These are phyloP conservation scores for Funneliformis mosseae DNA, from an alignment of 192 early-diverging fungal genomes.

Conservation along the genomic window DNA sequence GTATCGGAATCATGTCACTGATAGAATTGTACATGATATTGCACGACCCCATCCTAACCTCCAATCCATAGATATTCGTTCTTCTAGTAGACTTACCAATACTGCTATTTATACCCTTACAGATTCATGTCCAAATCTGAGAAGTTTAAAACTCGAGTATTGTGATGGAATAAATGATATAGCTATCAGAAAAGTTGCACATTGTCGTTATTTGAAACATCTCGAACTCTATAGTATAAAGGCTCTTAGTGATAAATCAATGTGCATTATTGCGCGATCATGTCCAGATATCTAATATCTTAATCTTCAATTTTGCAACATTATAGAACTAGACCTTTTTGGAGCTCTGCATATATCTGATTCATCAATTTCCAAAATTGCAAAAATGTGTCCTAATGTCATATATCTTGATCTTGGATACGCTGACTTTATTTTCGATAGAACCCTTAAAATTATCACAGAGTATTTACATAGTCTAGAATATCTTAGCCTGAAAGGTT, in stretches of 20 bases:
- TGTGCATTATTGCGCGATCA: neutral
- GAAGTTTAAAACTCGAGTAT: slow-evolving; percentile 7
- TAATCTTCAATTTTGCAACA: neutral
- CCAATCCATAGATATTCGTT: neutral
- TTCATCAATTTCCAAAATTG: neutral
- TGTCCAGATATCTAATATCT: neutral
- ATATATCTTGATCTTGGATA: neutral
- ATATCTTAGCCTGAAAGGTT: slow-evolving; percentile 1
- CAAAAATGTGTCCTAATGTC: neutral
- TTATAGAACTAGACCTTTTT: neutral
- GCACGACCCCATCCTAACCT: neutral
- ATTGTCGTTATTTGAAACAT: slow-evolving; percentile 2
- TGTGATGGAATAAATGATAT: slow-evolving; percentile 8
- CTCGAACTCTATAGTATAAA: neutral
- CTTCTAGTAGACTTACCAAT: neutral
- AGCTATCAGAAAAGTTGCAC: slow-evolving; percentile 7
- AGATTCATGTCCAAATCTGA: slow-evolving; percentile 7
- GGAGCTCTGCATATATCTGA: neutral
- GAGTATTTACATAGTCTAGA: neutral
- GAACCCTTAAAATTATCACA: neutral
- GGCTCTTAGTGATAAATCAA: too few relatives aligned
- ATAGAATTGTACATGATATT: too few relatives aligned
- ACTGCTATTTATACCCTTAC: neutral
- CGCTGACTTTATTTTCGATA: neutral
- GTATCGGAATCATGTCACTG: too few relatives aligned